Evolutionary conservation across 306 rosid species (phyloP), one percentile per base, ranked within the genome.

Genomic region (Trichosanthes truncata): DNA sequence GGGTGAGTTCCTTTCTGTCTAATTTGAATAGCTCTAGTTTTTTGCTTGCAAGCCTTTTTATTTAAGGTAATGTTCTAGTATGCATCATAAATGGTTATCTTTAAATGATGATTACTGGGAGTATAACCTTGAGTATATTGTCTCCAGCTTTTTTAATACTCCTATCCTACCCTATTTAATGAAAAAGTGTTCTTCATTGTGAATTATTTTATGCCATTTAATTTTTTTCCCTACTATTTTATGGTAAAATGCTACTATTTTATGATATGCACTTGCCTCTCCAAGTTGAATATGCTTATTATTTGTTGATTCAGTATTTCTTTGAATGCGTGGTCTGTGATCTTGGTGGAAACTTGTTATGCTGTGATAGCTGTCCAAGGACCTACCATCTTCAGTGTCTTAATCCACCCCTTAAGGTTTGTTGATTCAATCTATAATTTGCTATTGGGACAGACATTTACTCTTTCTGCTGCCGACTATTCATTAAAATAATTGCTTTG

Each of bases 381-480:
- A 96, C 99, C 14, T 96, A 96, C 85, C 99, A 96, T 84, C 87
- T 91, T 69, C 94, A 96, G 86, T 96, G 99, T 80, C 99, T 96
- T 51, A 80, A 85, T 82, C 99, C 99, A 26, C 99, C 99, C 84
- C 98, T 96, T 80, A 96, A 96, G 99, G 99, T 96, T 86, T 83
- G 88, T 71, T 52, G 45, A 68, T 41, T 86, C 78, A 49, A 35
- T 73, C 86, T 61, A 61, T 55, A 10, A 55, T 8, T 45, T 72
- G 21, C 77, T 48, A 72, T 1, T 25, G 20, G 46, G 38, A 74
- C 18, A 12, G 26, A 26, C 62, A 31, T 51, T 51, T 51, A 25
- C 23, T 18, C 62, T 74, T 51, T 29, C 21, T 74, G 62, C 60
- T n/a, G 11, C 79, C 77, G 20, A 57, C 29, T 46, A 14, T 72